Conservation (phyloP, 805 yeast species). For the Yamadazyma ubonensis region DNA sequence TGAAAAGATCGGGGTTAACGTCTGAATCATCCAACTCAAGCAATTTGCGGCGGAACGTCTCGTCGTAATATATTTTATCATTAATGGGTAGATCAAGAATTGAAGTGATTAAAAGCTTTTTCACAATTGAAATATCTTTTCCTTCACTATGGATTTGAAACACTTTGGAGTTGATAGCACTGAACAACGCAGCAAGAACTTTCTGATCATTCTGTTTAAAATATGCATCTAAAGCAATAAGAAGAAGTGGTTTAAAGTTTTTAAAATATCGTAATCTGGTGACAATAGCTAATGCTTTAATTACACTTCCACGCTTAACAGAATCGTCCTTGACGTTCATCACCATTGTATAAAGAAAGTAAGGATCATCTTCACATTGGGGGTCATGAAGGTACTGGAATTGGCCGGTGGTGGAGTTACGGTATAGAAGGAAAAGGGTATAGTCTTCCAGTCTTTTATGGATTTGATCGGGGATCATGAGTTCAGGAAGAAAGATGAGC, state of each 20-base stretch:
- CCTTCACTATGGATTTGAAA: conserved; percentile 18
- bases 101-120: conserved; percentile 40
- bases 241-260: conserved; percentile 57
- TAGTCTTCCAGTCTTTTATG: conserved; percentile 58
- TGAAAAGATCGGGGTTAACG: conserved; percentile 34
- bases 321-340: conserved; percentile 43
- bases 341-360: conserved; percentile 58
- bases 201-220: conserved; percentile 25
- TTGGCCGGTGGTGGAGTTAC: conserved; percentile 37
- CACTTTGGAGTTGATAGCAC: conserved; percentile 32
- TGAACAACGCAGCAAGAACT: conserved; percentile 28
- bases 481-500: conserved; percentile 45
- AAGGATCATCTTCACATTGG: conserved; percentile 39
- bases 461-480: conserved; percentile 62
- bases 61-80: conserved; percentile 42
- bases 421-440: conserved; percentile 54
- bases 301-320: conserved; percentile 57
- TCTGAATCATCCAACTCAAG: conserved; percentile 26
- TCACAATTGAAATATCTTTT: conserved; percentile 28
- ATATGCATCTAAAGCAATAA: conserved; percentile 51
- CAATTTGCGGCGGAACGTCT: conserved; percentile 34
- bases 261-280: conserved; percentile 53
- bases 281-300: conserved; percentile 58
- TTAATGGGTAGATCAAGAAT: conserved; percentile 42
- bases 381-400: conserved; percentile 37